Evolutionary conservation across 345 rosid genomes (phyloP).

Genomic region (Psidium guajava): DNA sequence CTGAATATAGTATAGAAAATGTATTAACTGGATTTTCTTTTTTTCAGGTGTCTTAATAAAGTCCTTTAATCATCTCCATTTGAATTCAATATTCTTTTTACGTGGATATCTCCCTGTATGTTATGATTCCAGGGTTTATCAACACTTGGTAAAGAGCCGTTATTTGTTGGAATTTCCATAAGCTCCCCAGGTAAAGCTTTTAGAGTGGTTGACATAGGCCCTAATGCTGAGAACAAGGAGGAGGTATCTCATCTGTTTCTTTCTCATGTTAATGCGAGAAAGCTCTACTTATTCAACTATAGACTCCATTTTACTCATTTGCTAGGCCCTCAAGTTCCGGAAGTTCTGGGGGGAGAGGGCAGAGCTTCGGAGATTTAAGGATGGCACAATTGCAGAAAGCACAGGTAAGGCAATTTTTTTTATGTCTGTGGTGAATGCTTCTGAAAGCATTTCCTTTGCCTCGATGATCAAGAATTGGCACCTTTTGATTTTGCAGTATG

Average conservation of each 20-base stretch:
- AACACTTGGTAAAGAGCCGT: slow-evolving; percentile 41
- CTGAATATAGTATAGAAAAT: slow-evolving; percentile 48
- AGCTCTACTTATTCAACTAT: background rate
- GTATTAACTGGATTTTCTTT: slow-evolving; percentile 24
- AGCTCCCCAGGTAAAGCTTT: slow-evolving; percentile 66
- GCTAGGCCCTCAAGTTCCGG: slow-evolving; percentile 57
- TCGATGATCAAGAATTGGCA: background rate
- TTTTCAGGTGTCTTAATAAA: background rate
- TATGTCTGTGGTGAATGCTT: slow-evolving; percentile 1
- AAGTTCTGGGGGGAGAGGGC: slow-evolving; percentile 91
- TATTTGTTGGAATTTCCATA: slow-evolving; percentile 64
- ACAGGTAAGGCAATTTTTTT: slow-evolving; percentile 35
- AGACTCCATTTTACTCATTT: background rate
- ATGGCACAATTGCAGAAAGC: slow-evolving; percentile 94
- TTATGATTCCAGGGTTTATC: slow-evolving; percentile 58
- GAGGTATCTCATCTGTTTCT: slow-evolving; percentile 35
- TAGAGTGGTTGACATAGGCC: slow-evolving; percentile 80
- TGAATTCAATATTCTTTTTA: background rate
- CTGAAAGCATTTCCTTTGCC: background rate
- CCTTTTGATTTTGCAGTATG: slow-evolving; percentile 41
- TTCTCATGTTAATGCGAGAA: background rate
- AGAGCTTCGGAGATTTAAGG: slow-evolving; percentile 85
- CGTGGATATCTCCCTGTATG: background rate
- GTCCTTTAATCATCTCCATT: background rate
- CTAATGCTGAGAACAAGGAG: slow-evolving; percentile 79